phyloP scores from a whole-genome alignment of 192 early-diverging fungal genomes.

The Gonapodya prolifera region DNA sequence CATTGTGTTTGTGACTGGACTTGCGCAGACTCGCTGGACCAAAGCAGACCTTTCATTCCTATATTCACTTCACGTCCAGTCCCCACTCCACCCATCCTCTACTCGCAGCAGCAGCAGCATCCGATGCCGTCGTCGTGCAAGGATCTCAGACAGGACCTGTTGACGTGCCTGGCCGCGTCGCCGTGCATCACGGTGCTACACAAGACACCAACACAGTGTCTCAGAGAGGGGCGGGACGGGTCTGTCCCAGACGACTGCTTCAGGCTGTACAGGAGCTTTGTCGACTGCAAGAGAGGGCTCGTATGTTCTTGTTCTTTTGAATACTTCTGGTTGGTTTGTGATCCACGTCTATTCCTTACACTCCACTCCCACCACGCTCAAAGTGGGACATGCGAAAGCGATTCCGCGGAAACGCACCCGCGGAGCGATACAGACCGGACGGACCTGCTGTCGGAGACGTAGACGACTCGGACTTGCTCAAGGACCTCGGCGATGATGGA shows the following conservation, averaged over 20 bases:
- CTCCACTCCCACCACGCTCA: background rate
- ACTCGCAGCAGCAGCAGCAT: background rate
- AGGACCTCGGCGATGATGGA: background rate
- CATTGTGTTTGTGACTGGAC: too few species aligned
- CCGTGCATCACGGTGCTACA: background rate
- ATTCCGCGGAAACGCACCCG: background rate
- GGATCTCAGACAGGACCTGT: background rate
- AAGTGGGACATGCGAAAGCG: conserved; percentile 5
- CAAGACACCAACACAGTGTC: background rate
- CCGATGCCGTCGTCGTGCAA: conserved; percentile 1
- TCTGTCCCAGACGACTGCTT: background rate
- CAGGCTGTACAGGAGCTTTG: background rate
- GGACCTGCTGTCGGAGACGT: background rate
- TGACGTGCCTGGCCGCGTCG: background rate
- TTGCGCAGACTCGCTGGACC: too few species aligned
- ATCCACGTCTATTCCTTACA: background rate
- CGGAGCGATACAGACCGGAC: background rate
- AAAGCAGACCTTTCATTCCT: background rate
- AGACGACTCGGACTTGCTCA: background rate
- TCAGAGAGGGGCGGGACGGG: background rate
- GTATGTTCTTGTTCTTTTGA: too few species aligned
- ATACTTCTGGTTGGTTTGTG: too few species aligned
- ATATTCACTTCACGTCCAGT: background rate
- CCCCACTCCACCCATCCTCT: background rate
- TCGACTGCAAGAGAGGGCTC: conserved; percentile 1